Evolutionary conservation across 306 rosid species (phyloP), one percentile per base, ranked within the genome.

Genomic region (Urtica urens): DNA sequence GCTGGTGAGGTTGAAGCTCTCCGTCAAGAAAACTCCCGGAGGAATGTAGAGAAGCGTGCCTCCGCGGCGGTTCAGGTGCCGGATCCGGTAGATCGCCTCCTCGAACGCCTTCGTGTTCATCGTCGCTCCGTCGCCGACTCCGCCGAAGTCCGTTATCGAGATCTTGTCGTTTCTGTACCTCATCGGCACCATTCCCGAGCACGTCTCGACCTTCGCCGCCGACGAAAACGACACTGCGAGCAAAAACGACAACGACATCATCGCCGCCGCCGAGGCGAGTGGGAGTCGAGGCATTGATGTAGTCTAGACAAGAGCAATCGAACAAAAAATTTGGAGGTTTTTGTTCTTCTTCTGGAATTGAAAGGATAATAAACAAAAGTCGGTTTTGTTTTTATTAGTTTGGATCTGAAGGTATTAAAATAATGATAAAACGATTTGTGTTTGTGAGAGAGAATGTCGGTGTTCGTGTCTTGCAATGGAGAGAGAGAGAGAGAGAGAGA

Each of bases 1-100:
- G 59, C 83, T 80, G 2, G 96, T 83, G 67, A 87, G 93, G 28
- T 83, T 83, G 44, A 87, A 83, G 64, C 76, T 78, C 23, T 59
- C 87, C 0, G 96, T 80, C 64, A 83, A 57, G 77, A 71, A 87
- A 0, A 78, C 93, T 34, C 96, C 94, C 0, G 87, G 69, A 62
- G 96, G 96, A 3, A 87, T 42, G 35, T 78, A 80, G 34, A 87
- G 96, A 10, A 73, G 70, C 41, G 94, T 71, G 37, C 96, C 94
- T 2, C 93, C 93, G 42, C 64, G 68, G 57, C 87, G 61, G 19
- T 48, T 52, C 51, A 87, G 55, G 48, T 78, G 87, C 35, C 74
- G 29, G 58, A 87, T 75, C 60, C 87, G 74, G 56, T 61, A 87
- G 3, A 83, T 70, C 17, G 96, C 94, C 31, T 50, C 85, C 23